Percentiles rank a stretch among this genome's conserved stretches.
These are phyloP conservation scores for Pichia cactophila DNA, from an alignment of 1,139 yeast genomes.

Conservation along the genomic window DNA sequence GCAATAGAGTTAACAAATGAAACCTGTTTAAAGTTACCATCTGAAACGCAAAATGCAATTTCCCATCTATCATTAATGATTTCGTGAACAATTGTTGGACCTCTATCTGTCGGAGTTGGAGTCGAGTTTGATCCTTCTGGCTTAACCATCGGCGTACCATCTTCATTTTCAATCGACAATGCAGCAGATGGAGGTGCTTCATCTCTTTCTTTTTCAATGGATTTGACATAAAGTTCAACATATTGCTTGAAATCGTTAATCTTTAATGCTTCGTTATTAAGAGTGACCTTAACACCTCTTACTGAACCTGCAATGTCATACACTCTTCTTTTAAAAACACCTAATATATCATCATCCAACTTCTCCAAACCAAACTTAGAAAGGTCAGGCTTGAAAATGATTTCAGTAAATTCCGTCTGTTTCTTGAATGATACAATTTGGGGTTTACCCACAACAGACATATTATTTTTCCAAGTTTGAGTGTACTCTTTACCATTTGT, in stretches of 20 bases:
- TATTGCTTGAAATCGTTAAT: constrained; percentile 75
- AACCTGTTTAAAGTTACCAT: constrained; percentile 84
- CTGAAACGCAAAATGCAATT: constrained; percentile 89
- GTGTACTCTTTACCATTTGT: constrained; percentile 53
- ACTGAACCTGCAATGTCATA: constrained; percentile 95
- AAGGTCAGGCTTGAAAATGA: constrained; percentile 86
- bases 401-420: constrained; percentile 72
- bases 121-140: constrained; percentile 9
- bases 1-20: constrained; percentile 97
- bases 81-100: constrained; percentile 74
- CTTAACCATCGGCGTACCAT: constrained; percentile 21
- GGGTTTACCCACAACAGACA: constrained; percentile 74
- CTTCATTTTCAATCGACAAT: constrained; percentile 18
- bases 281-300: constrained; percentile 68
- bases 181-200: constrained; percentile 27
- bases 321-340: constrained; percentile 87
- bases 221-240: constrained; percentile 83
- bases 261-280: constrained; percentile 68
- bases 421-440: constrained; percentile 55
- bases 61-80: constrained; percentile 84
- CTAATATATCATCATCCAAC: constrained; percentile 73
- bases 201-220: constrained; percentile 40
- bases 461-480: constrained; percentile 83
- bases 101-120: constrained; percentile 27
- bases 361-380: constrained; percentile 74